phyloP scores from a whole-genome alignment of 495 filamentous ascomycete genomes.

The Aspergillus sclerotiicarbonarius region DNA sequence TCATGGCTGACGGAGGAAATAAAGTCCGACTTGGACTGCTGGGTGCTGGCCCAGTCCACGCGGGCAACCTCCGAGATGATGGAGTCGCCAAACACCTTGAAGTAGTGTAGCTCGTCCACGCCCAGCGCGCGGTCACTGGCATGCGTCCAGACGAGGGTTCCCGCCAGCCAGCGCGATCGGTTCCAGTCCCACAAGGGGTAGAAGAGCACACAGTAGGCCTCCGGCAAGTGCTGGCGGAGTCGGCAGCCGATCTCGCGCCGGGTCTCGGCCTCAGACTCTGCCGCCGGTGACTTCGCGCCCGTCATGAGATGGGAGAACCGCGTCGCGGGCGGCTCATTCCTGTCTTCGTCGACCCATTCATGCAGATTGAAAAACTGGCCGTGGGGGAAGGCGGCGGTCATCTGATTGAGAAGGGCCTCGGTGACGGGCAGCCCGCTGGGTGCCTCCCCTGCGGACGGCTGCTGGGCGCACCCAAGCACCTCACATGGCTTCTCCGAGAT shows the following conservation, averaged over 20 bases:
- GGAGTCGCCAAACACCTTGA: slow-evolving; percentile 60
- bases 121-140: slow-evolving; percentile 44
- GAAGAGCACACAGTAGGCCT: slow-evolving; percentile 53
- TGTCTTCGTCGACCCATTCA: not conserved
- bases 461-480: slow-evolving; percentile 7
- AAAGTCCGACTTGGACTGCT: slow-evolving; percentile 64
- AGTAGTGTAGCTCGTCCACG: slow-evolving; percentile 50
- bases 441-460: not conserved
- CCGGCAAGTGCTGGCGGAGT: slow-evolving; percentile 34
- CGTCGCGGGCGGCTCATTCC: not conserved
- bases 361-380: slow-evolving; percentile 16
- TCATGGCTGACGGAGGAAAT: slow-evolving; percentile 73
- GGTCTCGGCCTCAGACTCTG: not conserved
- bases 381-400: slow-evolving; percentile 11
- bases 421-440: not conserved
- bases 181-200: slow-evolving; percentile 62
- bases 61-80: slow-evolving; percentile 62
- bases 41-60: slow-evolving; percentile 43
- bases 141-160: slow-evolving; percentile 56
- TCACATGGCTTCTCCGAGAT: slow-evolving; percentile 14
- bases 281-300: not conserved
- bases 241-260: not conserved
- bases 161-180: slow-evolving; percentile 60
- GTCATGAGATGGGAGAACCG: not conserved
- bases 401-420: slow-evolving; percentile 7